These are phyloP conservation scores for Volvox africanus DNA, from an alignment of 139 green algal species.

Conservation along the genomic window DNA sequence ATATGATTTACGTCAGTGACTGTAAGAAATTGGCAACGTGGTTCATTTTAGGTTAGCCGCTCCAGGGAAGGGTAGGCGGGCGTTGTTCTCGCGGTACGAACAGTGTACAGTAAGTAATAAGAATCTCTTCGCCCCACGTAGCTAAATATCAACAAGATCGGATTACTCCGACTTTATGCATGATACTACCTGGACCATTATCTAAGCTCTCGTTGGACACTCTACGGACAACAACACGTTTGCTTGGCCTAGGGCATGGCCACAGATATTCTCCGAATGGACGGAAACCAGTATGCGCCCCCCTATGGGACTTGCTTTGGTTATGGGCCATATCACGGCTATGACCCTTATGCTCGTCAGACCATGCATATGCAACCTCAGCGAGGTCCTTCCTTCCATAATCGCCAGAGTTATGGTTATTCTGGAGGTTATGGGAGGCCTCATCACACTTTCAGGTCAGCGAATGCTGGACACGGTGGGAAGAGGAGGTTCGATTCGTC, in stretches of 20 bases:
- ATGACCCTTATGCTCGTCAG: constrained; percentile 14
- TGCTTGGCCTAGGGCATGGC: neutral
- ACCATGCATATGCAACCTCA: neutral
- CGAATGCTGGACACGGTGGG: neutral
- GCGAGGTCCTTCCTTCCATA: neutral
- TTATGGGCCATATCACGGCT: neutral
- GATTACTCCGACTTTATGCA: too few species aligned
- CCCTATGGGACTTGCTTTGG: neutral
- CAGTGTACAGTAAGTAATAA: too few species aligned
- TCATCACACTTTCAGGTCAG: neutral
- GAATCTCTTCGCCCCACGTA: too few species aligned
- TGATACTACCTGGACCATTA: too few species aligned
- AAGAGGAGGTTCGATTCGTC: constrained; percentile 17
- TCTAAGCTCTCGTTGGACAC: too few species aligned
- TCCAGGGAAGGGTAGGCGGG: too few species aligned
- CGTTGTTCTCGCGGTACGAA: too few species aligned
- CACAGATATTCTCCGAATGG: constrained; percentile 15
- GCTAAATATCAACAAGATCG: too few species aligned
- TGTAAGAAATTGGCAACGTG: too few species aligned
- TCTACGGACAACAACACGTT: neutral
- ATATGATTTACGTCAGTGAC: too few species aligned
- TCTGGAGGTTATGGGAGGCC: neutral
- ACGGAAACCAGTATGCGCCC: constrained; percentile 1
- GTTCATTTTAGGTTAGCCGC: too few species aligned
- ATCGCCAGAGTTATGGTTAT: neutral